Percentiles rank a stretch among this genome's conserved stretches.
These are phyloP conservation scores for Sphaerulina musiva DNA, from an alignment of 2,329 filamentous ascomycete genomes.

Conservation along the genomic window DNA sequence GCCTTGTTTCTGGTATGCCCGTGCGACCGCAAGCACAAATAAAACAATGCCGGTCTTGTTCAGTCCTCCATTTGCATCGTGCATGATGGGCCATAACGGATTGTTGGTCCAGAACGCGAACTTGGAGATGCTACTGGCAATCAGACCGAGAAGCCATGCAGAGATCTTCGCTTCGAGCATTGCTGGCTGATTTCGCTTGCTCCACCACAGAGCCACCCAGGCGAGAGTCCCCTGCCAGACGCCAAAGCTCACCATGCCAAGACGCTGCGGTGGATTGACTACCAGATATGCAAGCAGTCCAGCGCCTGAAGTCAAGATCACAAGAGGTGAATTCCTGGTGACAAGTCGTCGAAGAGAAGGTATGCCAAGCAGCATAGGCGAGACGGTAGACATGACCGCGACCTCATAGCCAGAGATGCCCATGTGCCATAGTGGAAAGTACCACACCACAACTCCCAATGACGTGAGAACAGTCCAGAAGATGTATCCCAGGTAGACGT, in stretches of 20 bases:
- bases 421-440: conserved; percentile 98
- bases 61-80: conserved; percentile 82
- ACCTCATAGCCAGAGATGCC: conserved; percentile 95
- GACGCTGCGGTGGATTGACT: conserved; percentile 62
- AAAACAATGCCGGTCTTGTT: conserved; percentile 76
- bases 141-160: conserved; percentile 72
- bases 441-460: conserved; percentile 86
- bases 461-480: conserved; percentile 96
- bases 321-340: conserved; percentile 53
- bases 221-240: conserved; percentile 73
- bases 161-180: conserved; percentile 76
- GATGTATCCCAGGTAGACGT: conserved; percentile 89
- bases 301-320: conserved; percentile 69
- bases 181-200: conserved; percentile 65
- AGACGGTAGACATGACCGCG: conserved; percentile 75
- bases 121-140: conserved; percentile 81
- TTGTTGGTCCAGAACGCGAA: conserved; percentile 94
- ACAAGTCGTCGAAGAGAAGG: conserved; percentile 61
- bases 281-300: conserved; percentile 77
- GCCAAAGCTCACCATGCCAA: conserved; percentile 74
- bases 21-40: conserved; percentile 66
- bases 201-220: conserved; percentile 76
- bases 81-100: conserved; percentile 92
- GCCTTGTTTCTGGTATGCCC: conserved; percentile 62
- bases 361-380: conserved; percentile 71